Conservation (phyloP, 352 stramenopile genomes). For the Thraustochytrium sp. region DNA sequence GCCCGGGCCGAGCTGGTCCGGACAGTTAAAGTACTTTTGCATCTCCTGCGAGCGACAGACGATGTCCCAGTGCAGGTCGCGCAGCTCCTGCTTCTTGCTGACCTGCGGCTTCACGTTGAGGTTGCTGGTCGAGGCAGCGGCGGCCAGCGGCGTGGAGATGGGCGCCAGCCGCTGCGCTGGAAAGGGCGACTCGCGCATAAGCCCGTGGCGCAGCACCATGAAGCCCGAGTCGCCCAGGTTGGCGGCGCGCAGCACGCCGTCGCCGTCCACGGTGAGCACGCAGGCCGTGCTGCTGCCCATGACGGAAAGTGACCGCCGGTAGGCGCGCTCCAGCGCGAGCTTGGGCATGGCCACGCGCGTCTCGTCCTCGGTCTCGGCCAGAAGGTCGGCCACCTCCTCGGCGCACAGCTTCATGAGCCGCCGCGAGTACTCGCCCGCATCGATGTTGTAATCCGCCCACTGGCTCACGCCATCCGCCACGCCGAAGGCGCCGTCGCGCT, state of each 20-base stretch:
- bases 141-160: background rate
- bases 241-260: constrained; percentile 68
- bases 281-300: constrained; percentile 61
- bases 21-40: constrained; percentile 93
- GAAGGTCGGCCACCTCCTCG: constrained; percentile 61
- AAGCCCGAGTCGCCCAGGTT: constrained; percentile 90
- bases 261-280: constrained; percentile 56
- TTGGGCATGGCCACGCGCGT: background rate
- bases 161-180: background rate
- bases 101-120: background rate
- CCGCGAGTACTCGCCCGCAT: constrained; percentile 75
- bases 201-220: constrained; percentile 66
- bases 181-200: background rate
- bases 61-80: constrained; percentile 57
- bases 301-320: background rate
- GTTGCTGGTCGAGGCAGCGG: too few species aligned
- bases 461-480: constrained; percentile 74
- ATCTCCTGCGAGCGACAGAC: constrained; percentile 81
- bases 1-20: constrained; percentile 79
- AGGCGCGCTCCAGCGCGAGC: background rate
- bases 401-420: constrained; percentile 10
- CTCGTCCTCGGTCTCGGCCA: constrained; percentile 22
- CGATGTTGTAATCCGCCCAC: constrained; percentile 70
- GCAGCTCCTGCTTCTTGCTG: constrained; percentile 44
- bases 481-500: constrained; percentile 60